These are phyloP conservation scores for Ogataea ramenticola DNA, from an alignment of 805 yeast genomes.

Conservation along the genomic window DNA sequence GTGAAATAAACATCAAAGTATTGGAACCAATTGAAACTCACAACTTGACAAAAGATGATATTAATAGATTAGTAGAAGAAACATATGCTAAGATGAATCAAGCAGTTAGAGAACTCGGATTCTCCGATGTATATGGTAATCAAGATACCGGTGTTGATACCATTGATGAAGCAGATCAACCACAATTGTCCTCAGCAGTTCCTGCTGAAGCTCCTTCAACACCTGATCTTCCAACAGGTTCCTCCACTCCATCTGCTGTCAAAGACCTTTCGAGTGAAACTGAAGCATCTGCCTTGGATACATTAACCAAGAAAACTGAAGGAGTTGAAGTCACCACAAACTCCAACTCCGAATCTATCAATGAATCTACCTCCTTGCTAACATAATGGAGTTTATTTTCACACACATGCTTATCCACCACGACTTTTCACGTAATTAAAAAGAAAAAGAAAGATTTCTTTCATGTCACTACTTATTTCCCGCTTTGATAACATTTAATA, in stretches of 20 bases:
- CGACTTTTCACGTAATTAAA: background rate
- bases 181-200: background rate
- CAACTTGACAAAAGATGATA: conserved; percentile 64
- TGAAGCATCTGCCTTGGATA: too few species aligned
- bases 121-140: conserved; percentile 26
- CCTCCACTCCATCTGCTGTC: too few species aligned
- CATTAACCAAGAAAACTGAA: too few species aligned
- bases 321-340: too few species aligned
- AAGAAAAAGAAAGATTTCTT: background rate
- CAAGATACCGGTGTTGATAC: background rate
- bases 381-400: too few species aligned
- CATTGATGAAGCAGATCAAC: background rate
- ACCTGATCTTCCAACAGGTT: too few species aligned
- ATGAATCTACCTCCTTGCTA: too few species aligned
- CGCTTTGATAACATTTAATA: too few species aligned
- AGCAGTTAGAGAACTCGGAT: conserved; percentile 35
- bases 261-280: too few species aligned
- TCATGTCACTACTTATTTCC: background rate
- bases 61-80: conserved; percentile 49
- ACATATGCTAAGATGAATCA: conserved; percentile 52
- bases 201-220: too few species aligned
- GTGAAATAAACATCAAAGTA: conserved; percentile 72
- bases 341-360: too few species aligned
- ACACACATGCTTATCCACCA: too few species aligned
- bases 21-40: conserved; percentile 74